Conservation (phyloP, 495 filamentous ascomycete genomes). For the Ramalina intermedia region DNA sequence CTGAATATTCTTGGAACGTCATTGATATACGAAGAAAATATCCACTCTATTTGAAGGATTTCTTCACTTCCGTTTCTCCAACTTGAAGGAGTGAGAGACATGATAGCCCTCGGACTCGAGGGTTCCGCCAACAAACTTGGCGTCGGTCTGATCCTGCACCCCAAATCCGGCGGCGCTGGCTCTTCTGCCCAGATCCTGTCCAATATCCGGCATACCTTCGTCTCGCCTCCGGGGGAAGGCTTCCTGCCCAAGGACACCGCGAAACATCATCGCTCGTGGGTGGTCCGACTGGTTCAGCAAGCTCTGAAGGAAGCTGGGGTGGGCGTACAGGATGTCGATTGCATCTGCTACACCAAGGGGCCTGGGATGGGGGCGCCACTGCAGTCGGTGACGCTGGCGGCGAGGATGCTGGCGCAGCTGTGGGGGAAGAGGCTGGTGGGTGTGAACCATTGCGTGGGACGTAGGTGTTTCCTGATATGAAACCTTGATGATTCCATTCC, state of each 20-base stretch:
- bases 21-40: neutral
- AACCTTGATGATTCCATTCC: no score
- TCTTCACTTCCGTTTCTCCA: no score
- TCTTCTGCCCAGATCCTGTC: constrained; percentile 64
- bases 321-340: constrained; percentile 52
- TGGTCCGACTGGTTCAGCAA: constrained; percentile 62
- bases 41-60: neutral
- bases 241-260: constrained; percentile 96
- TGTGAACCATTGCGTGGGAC: constrained; percentile 95
- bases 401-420: constrained; percentile 65
- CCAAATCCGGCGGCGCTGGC: constrained; percentile 52
- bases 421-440: constrained; percentile 82
- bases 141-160: constrained; percentile 82
- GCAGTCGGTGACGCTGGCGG: constrained; percentile 75
- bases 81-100: constrained; percentile 16
- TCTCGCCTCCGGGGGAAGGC: constrained; percentile 80
- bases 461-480: constrained; percentile 28
- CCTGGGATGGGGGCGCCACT: constrained; percentile 95
- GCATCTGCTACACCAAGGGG: constrained; percentile 89
- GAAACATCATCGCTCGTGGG: constrained; percentile 74
- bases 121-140: constrained; percentile 97
- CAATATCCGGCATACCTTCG: constrained; percentile 88
- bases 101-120: constrained; percentile 87
- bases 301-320: constrained; percentile 58
- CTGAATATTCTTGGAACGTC: no score